Base-by-base conservation (phyloP, 1,284 basidiomycete species). In the Stereum hirsutum region DNA sequence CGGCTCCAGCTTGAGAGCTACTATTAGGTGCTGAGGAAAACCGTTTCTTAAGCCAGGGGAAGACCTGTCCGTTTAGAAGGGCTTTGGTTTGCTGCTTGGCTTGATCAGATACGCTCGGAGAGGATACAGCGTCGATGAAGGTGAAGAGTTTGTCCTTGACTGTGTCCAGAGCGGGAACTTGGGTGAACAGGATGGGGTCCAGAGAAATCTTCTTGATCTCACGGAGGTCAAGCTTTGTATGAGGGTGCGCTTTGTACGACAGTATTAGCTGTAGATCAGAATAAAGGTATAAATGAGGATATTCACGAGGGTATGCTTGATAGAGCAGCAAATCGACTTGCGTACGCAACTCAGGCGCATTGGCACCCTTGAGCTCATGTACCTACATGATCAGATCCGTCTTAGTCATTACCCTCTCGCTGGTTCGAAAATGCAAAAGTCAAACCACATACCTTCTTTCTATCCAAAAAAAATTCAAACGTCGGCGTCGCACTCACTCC, bases 401-500 rank as follows among this genome's bases (percentile, higher is more conserved):
- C 8, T 35, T 11, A 8, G 10, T 8, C 17, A 35, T 12, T 19
- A 35, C n/a, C 25, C 19, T 17, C 33, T 10, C 10, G 11, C 20
- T 12, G 30, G 17, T 15, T 8, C 5, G 21, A 39, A 12, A 4
- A n/a, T 26, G 8, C 20, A 32, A n/a, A 26, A 27, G 12, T 24
- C 7, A 30, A 3, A 3, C 7, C 10, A 55, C 65, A 38, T 36
- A 83, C 84, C 74, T 89, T 87, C 49, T 75, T 70, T 1, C 84
- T 86, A 47, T 87, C 70, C 50, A 81, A 58, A 66, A 90, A 93
- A 64, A 89, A 90, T 41, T 86, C 66, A 58, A 92, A 93, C 4
- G 89, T 92, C 3, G 91, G 90, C 1, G 88, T 93, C 0, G 73
- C 89, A n/a, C 72, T 60, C 1, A 95, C 76, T 3, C 74, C 67